Base-by-base conservation (phyloP, 345 rosid species). In the Geranium rotundifolium region DNA sequence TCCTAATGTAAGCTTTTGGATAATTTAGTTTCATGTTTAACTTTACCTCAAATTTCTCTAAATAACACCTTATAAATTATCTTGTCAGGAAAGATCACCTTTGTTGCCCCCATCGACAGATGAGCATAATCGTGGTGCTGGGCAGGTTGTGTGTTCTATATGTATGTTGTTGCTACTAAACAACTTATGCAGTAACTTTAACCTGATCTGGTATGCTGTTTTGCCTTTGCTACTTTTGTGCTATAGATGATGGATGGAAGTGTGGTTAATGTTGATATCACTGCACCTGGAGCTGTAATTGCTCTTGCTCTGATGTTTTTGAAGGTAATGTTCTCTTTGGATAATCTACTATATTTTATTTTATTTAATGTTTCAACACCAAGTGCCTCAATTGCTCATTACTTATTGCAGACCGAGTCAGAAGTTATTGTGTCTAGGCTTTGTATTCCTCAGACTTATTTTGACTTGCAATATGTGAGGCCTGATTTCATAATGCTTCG, bases 401-500 rank as follows among this genome's bases (percentile, higher is more conserved):
- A n/a, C 75, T 62, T 63, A 62, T 71, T 61, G 73, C 88, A 93
- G 97, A 87, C 91, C 29, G 99, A 90, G 71, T 85, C 97, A 62
- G 89, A 84, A 75, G 76, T 75, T 64, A 82, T 88, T 64, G 75
- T 77, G 39, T 83, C 96, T 57, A 82, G 84, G 85, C 83, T 93
- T 76, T 82, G 84, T 61, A 86, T 87, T 71, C 99, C 99, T 65
- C 79, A 79, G 75, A 90, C 96, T 19, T 81, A 62, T 67, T 93
- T 83, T 71, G 97, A 86, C 65, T 74, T 93, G 78, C 85, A 84
- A 65, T 90, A 89, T 34, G 84, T 93, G 76, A 86, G 99, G 80
- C 96, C 99, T 59, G 96, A 93, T 78, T 93, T 90, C 77, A 85
- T 93, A 72, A 81, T 92, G 93, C 99, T 92, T 75, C 97, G 97